Evolutionary conservation across 1,284 basidiomycete genomes (phyloP).

Genomic region (Agroathelia rolfsii): DNA sequence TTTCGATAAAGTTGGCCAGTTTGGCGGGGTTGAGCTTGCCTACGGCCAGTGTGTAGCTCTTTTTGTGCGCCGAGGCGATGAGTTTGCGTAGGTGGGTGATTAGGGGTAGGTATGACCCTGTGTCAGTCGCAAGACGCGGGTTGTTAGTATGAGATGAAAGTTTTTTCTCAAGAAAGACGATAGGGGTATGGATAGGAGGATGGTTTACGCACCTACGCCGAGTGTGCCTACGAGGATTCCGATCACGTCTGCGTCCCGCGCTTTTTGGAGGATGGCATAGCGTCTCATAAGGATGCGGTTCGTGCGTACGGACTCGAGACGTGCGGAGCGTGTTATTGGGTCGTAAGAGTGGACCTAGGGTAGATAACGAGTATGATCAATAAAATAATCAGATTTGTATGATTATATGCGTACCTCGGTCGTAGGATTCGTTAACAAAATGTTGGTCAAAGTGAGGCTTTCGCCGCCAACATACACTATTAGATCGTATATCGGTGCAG

Average conservation of each 20-base stretch:
- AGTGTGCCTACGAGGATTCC: slow-evolving; percentile 94
- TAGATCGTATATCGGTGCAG: slow-evolving; percentile 13
- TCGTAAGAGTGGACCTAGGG: slow-evolving; percentile 70
- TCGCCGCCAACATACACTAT: slow-evolving; percentile 84
- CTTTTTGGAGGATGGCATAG: slow-evolving; percentile 82
- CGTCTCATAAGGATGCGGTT: slow-evolving; percentile 89
- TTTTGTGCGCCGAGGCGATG: slow-evolving; percentile 63
- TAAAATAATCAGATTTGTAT: slow-evolving; percentile 1
- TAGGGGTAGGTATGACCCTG: slow-evolving; percentile 76
- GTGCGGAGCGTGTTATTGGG: slow-evolving; percentile 38
- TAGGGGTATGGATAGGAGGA: slow-evolving; percentile 5
- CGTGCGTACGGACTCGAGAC: slow-evolving; percentile 53
- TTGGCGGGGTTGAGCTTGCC: slow-evolving; percentile 95
- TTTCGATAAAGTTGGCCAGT: slow-evolving; percentile 91
- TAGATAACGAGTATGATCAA: neutral
- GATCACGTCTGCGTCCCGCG: slow-evolving; percentile 88
- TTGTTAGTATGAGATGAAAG: neutral
- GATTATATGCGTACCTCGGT: slow-evolving; percentile 16
- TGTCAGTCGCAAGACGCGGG: neutral
- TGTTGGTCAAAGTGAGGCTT: slow-evolving; percentile 74
- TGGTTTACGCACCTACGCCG: slow-evolving; percentile 59
- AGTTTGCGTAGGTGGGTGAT: slow-evolving; percentile 67
- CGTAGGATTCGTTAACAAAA: slow-evolving; percentile 69
- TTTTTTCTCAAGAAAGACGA: slow-evolving; percentile 6
- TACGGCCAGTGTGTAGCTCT: slow-evolving; percentile 91